phyloP scores from a whole-genome alignment of 2,329 filamentous ascomycete genomes.

The Ascochyta rabiei region DNA sequence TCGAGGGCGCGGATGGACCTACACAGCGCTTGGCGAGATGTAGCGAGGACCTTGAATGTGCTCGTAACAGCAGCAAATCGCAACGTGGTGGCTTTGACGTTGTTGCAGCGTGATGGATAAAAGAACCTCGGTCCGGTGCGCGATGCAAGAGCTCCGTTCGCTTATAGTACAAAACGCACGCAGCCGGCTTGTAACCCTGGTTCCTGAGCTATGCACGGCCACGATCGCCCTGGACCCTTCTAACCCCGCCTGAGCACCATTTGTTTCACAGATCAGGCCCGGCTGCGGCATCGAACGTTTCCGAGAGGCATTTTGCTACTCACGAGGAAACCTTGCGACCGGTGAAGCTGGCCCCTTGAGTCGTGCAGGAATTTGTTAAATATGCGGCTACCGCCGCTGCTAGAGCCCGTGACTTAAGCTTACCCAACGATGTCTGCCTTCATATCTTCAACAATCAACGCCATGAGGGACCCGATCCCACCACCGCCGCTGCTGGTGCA shows the following conservation, averaged over 20 bases:
- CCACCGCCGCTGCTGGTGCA: constrained; percentile 61
- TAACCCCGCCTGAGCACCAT: constrained; percentile 13
- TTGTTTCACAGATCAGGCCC: constrained; percentile 15
- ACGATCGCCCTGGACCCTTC: constrained; percentile 6
- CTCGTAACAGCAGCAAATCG: constrained; percentile 8
- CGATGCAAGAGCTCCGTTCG: constrained; percentile 2
- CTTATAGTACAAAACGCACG: not conserved
- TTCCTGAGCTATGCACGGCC: constrained; percentile 7
- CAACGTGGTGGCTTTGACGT: constrained; percentile 3
- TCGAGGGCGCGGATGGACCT: constrained; percentile 38
- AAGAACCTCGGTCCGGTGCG: constrained; percentile 14
- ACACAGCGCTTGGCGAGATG: constrained; percentile 38
- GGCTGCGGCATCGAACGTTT: constrained; percentile 20
- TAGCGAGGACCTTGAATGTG: constrained; percentile 18
- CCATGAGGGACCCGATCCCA: constrained; percentile 76
- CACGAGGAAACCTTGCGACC: constrained; percentile 13
- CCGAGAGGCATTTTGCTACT: constrained; percentile 11
- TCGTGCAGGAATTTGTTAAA: constrained; percentile 11
- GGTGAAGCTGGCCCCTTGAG: not conserved
- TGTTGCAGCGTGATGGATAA: constrained; percentile 15
- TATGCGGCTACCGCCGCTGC: constrained; percentile 9
- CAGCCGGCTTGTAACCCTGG: constrained; percentile 6
- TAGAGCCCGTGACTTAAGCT: constrained; percentile 7
- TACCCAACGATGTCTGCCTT: constrained; percentile 26
- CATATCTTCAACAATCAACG: constrained; percentile 31